These are phyloP conservation scores for Kurtzmaniella quercitrusa DNA, from an alignment of 1,139 yeast genomes.

Conservation along the genomic window DNA sequence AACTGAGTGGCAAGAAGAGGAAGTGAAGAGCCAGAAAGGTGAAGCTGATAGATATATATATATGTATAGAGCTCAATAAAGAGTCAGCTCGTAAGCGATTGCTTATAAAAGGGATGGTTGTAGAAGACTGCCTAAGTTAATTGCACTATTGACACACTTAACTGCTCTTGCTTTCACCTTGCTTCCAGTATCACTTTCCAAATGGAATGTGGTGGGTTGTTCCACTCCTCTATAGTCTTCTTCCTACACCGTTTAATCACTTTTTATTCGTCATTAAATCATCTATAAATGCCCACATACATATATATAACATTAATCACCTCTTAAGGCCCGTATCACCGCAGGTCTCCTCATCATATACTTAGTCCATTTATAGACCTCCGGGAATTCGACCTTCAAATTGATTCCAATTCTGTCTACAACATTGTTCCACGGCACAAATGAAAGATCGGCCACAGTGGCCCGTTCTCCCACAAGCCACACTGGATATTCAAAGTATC, in stretches of 20 bases:
- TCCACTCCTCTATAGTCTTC: no score
- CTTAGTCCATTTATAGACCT: conserved; percentile 93
- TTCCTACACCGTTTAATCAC: background rate
- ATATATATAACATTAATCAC: conserved; percentile 32
- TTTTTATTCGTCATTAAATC: conserved; percentile 5
- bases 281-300: conserved; percentile 2
- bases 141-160: no score
- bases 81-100: no score
- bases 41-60: background rate
- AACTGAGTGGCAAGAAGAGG: conserved; percentile 6
- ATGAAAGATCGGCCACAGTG: conserved; percentile 86
- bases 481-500: conserved; percentile 89
- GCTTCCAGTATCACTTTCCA: no score
- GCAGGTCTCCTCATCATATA: conserved; percentile 89
- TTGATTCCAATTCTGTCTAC: conserved; percentile 90
- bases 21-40: background rate
- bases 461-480: conserved; percentile 93
- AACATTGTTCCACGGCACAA: conserved; percentile 96
- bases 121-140: no score
- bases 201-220: no score
- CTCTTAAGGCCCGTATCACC: conserved; percentile 71
- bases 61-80: background rate
- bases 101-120: no score
- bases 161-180: no score
- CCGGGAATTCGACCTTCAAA: conserved; percentile 85